Conservation (phyloP, 176 grass and related monocot genomes). For the Oryza rufipogon region DNA sequence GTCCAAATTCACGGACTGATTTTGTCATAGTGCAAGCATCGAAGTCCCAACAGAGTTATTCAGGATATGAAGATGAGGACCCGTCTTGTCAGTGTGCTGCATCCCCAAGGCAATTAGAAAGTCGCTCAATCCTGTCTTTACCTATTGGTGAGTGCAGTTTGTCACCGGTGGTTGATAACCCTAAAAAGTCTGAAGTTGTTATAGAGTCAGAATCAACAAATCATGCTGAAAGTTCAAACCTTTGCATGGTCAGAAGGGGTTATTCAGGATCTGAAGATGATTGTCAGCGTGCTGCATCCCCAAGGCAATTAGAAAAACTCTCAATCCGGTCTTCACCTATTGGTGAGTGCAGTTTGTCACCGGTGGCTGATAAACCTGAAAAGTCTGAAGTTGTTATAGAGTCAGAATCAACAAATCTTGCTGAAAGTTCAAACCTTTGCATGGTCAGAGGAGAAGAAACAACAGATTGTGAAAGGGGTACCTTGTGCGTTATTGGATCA, state of each 20-base stretch:
- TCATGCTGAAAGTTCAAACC: slow-evolving; percentile 20
- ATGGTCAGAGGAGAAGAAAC: slow-evolving; percentile 21
- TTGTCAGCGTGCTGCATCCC: slow-evolving; percentile 19
- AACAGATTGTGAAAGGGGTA: slow-evolving; percentile 32
- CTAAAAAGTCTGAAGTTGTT: slow-evolving; percentile 23
- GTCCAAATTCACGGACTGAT: slow-evolving; percentile 2
- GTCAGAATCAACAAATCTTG: not conserved
- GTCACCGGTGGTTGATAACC: slow-evolving; percentile 6
- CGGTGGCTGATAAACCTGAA: slow-evolving; percentile 13
- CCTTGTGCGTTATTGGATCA: slow-evolving; percentile 48
- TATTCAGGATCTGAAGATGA: no score
- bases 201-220: not conserved
- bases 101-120: slow-evolving; percentile 16
- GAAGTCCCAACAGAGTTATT: slow-evolving; percentile 9
- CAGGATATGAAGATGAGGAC: not conserved
- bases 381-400: slow-evolving; percentile 24
- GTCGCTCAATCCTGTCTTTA: slow-evolving; percentile 6
- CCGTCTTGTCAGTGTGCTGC: slow-evolving; percentile 13
- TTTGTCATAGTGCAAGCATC: not conserved
- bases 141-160: slow-evolving; percentile 30
- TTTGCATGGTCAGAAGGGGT: slow-evolving; percentile 31
- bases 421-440: slow-evolving; percentile 31
- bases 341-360: slow-evolving; percentile 16
- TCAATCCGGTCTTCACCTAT: slow-evolving; percentile 23
- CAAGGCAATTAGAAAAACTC: slow-evolving; percentile 10